A percentile compares a stretch with the other conserved stretches of the same genome.
These are phyloP conservation scores for Starmerella etchellsii DNA, from an alignment of 805 yeast species.

Conservation along the genomic window DNA sequence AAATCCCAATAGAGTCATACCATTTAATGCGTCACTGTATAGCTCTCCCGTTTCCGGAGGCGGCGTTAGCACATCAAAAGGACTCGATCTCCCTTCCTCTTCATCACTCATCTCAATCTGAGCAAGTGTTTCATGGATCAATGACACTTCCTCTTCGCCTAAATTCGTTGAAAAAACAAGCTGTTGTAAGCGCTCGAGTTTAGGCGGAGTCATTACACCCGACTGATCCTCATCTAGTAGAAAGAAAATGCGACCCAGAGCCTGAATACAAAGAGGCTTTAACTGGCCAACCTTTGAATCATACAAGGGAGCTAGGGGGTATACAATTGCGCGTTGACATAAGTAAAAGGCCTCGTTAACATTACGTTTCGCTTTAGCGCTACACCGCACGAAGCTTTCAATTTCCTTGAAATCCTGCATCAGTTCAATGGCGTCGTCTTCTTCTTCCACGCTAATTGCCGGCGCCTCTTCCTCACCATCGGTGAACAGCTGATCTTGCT, in stretches of 20 bases:
- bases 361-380: conserved; percentile 72
- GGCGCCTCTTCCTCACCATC: conserved; percentile 1
- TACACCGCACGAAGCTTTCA: conserved; percentile 79
- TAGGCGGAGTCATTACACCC: conserved; percentile 60
- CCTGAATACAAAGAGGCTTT: conserved; percentile 63
- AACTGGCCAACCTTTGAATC: conserved; percentile 80
- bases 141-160: conserved; percentile 31
- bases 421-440: conserved; percentile 73
- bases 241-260: conserved; percentile 67
- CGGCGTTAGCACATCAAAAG: background rate
- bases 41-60: conserved; percentile 7
- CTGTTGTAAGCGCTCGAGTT: conserved; percentile 54
- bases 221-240: conserved; percentile 85
- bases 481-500: conserved; percentile 27
- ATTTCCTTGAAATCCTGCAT: conserved; percentile 86
- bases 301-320: conserved; percentile 83
- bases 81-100: background rate
- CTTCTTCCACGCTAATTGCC: conserved; percentile 29
- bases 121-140: conserved; percentile 29
- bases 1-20: conserved; percentile 65
- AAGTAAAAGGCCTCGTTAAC: conserved; percentile 85
- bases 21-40: conserved; percentile 27
- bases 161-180: conserved; percentile 58
- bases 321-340: conserved; percentile 85
- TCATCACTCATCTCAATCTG: conserved; percentile 8